phyloP scores from a whole-genome alignment of 108 stramenopile species.

The Nitzschia inconspicua region DNA sequence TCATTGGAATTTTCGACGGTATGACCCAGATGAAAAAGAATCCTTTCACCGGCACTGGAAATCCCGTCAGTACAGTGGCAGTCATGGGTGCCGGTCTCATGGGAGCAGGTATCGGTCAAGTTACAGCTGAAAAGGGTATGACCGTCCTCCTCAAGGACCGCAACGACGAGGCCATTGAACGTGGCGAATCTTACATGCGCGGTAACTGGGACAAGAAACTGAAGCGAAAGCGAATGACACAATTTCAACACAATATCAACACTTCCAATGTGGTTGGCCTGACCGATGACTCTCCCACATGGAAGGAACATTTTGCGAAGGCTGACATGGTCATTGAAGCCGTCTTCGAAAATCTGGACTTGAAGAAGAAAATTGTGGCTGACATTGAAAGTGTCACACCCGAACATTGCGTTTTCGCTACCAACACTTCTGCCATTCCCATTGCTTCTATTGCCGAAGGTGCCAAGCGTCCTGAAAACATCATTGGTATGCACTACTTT shows the following conservation, averaged over 20 bases:
- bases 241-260: constrained; percentile 86
- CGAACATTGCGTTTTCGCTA: constrained; percentile 95
- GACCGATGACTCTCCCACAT: constrained; percentile 74
- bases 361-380: constrained; percentile 93
- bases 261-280: constrained; percentile 86
- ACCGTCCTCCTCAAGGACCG: constrained; percentile 96
- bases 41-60: constrained; percentile 59
- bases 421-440: constrained; percentile 98
- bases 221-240: constrained; percentile 90
- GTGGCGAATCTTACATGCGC: constrained; percentile 88
- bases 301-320: constrained; percentile 79
- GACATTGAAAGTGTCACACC: constrained; percentile 90
- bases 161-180: constrained; percentile 69
- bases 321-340: constrained; percentile 99
- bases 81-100: constrained; percentile 99
- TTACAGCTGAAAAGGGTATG: constrained; percentile 94
- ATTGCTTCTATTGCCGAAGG: constrained; percentile 95
- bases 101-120: constrained; percentile 99
- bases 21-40: constrained; percentile 95
- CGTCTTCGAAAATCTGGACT: constrained; percentile 94
- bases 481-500: constrained; percentile 99
- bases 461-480: constrained; percentile 86
- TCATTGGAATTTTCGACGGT: constrained; percentile 97
- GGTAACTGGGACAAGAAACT: constrained; percentile 93
- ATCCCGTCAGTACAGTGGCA: constrained; percentile 87